A percentile compares a stretch with the other conserved stretches of the same genome.
Evolutionary conservation across 1,284 basidiomycete species (phyloP).

Genomic region (Trichosporon coremiiforme): DNA sequence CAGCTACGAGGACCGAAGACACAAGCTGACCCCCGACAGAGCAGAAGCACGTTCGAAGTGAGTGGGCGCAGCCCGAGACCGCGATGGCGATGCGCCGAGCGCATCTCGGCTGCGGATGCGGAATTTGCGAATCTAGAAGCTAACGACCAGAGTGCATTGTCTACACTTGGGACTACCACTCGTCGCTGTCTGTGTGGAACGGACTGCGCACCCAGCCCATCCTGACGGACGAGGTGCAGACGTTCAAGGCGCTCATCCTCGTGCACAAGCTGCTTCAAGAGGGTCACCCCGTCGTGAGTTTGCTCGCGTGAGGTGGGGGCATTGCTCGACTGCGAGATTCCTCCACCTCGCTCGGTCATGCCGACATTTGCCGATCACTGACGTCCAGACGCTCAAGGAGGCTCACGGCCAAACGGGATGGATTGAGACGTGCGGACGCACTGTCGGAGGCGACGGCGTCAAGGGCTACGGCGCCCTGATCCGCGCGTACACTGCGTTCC

Average conservation of each 20-base stretch:
- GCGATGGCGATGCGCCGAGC: not conserved
- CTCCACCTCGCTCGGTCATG: not conserved
- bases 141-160: conserved; percentile 79
- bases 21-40: conserved; percentile 61
- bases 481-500: conserved; percentile 89
- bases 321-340: not conserved
- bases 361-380: not conserved
- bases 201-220: conserved; percentile 92
- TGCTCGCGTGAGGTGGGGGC: not conserved
- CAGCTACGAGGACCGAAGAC: not conserved
- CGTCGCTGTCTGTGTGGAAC: conserved; percentile 96
- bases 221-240: conserved; percentile 90
- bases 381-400: conserved; percentile 80
- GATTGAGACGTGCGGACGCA: conserved; percentile 91
- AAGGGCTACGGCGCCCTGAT: conserved; percentile 89
- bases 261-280: conserved; percentile 96
- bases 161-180: conserved; percentile 97
- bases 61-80: conserved; percentile 52
- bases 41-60: conserved; percentile 96
- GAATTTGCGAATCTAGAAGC: not conserved
- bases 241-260: conserved; percentile 92
- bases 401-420: conserved; percentile 94
- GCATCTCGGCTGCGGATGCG: conserved; percentile 7
- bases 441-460: conserved; percentile 74
- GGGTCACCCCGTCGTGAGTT: conserved; percentile 82